These are phyloP conservation scores for Ophiostoma himal-ulmi DNA, from an alignment of 2,329 filamentous ascomycete genomes.

Conservation along the genomic window DNA sequence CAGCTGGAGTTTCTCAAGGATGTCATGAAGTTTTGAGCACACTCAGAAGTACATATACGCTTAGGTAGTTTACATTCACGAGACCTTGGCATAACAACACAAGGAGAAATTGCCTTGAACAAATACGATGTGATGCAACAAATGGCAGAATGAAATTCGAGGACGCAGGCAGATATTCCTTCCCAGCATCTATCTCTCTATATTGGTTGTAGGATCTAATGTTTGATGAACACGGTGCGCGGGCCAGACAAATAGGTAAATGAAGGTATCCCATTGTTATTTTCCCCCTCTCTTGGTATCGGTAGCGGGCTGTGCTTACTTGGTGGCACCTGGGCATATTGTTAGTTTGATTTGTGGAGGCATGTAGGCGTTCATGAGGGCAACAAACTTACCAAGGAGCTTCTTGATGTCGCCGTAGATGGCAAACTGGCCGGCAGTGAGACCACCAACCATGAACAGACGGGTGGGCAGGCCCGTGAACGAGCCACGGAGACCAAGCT, in stretches of 20 bases:
- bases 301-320: neutral
- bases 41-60: no score
- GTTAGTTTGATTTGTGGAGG: neutral
- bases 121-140: neutral
- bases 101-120: neutral
- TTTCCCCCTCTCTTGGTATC: neutral
- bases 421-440: conserved; percentile 70
- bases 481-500: conserved; percentile 67
- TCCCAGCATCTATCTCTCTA: neutral
- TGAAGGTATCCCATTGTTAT: neutral
- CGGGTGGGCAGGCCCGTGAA: conserved; percentile 69
- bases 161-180: neutral
- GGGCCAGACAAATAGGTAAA: neutral
- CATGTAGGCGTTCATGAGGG: no score
- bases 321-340: neutral
- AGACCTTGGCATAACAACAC: neutral
- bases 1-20: neutral
- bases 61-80: no score
- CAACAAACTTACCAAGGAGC: neutral
- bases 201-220: neutral
- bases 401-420: conserved; percentile 57
- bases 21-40: neutral
- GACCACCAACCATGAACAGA: conserved; percentile 51
- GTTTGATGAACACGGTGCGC: neutral
- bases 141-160: neutral